Conservation (phyloP, 2,329 filamentous ascomycete genomes). For the Amylocarpus encephaloides region DNA sequence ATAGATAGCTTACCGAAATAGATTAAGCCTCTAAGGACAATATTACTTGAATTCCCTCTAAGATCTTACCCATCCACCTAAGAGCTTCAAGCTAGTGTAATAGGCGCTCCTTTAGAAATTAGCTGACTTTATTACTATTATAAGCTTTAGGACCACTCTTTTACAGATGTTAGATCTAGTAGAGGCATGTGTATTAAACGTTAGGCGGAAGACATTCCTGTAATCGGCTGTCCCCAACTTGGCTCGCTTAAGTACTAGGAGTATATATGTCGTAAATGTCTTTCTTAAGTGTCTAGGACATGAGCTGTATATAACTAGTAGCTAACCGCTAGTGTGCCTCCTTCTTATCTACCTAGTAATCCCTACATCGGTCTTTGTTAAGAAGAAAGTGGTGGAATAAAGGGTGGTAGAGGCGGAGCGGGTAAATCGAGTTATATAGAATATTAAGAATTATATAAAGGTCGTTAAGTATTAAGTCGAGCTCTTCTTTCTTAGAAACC, state of each 20-base stretch:
- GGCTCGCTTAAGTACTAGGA: neutral
- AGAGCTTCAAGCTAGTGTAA: no score
- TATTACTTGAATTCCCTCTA: no score
- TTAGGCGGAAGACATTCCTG: no score
- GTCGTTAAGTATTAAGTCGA: constrained; percentile 4
- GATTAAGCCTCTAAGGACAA: no score
- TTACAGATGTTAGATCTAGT: neutral
- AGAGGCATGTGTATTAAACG: no score
- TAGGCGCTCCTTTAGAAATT: no score
- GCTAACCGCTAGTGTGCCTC: constrained; percentile 1
- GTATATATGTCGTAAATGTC: constrained; percentile 13
- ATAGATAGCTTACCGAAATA: no score
- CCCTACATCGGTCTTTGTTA: constrained; percentile 6
- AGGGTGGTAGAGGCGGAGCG: constrained; percentile 9
- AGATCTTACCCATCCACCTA: no score
- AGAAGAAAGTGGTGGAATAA: constrained; percentile 14
- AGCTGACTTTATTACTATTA: no score
- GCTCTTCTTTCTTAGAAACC: neutral
- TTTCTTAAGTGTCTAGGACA: constrained; percentile 18
- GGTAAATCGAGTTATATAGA: constrained; percentile 15
- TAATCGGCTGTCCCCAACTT: constrained; percentile 4
- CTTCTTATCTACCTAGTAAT: constrained; percentile 11
- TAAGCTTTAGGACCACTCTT: no score
- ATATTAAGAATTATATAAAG: constrained; percentile 28
- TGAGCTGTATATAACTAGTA: constrained; percentile 26